Base-by-base conservation (phyloP, 2,329 filamentous ascomycete species). In the Diaporthe citriasiana region DNA sequence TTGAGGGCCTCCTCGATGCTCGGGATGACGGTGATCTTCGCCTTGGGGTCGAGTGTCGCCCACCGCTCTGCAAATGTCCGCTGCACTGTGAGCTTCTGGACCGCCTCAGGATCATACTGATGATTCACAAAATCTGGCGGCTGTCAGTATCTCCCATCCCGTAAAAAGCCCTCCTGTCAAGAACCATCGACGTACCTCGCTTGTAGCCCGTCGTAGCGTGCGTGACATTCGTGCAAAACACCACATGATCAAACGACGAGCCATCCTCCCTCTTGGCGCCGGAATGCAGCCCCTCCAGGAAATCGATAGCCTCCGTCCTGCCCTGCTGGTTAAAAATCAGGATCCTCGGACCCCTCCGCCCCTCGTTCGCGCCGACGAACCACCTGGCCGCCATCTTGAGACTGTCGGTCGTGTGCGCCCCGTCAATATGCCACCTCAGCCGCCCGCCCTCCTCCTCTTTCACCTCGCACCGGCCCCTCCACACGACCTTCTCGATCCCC, bases 271-370 rank as follows among this genome's bases (percentile, higher is more conserved):
- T 81, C 51, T 79, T 77, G 30, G 81, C 80, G 12, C 81, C 79
- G 5, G 84, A 81, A 74, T 85, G 78, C 30, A 91, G 82, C 3
- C 84, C 84, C 27, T 84, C 83, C 17, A 92, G 84, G 66, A 92
- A 90, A 71, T 87, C 83, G 35, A 90, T 82, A 47, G 88, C 85
- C 79, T 89, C 87, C 38, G 83, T 81, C 71, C 89, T 87, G 57
- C 88, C 89, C 80, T 92, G 90, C 83, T 98, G 97, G 82, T 98
- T 98, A 88, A 98, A 99, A 71, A 98, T 92, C 65, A 99, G 86
- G 53, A 88, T 82, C 60, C 86, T 85, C 1, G 83, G 83, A 0
- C 84, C 86, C 4, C 33, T 35, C 4, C 65, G 65, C 0, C 30
- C 71, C 19, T 53, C 42, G 12, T 33, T 85, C 78, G 89, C 86